A percentile compares a stretch with the other conserved stretches of the same genome.
phyloP scores from a whole-genome alignment of 129 eudicot species.

The Centella asiatica region DNA sequence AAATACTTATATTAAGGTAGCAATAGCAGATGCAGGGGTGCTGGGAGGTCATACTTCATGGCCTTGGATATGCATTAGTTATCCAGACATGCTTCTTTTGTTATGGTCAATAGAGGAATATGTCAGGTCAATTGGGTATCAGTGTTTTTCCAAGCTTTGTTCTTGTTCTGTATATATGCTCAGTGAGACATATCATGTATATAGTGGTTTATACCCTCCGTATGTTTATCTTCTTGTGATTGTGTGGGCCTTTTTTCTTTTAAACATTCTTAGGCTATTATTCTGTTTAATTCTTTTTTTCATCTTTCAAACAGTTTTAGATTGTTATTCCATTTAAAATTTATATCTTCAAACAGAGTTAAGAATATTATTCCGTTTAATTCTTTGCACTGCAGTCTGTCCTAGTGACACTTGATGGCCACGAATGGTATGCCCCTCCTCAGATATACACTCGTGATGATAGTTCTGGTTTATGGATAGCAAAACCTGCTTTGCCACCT shows the following conservation, averaged over 20 bases:
- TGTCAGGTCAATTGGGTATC: not conserved
- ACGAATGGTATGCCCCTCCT: slow-evolving; percentile 94
- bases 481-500: slow-evolving; percentile 43
- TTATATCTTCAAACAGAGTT: no score
- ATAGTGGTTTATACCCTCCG: not conserved
- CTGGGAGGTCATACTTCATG: no score
- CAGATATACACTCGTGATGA: slow-evolving; percentile 76
- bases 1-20: no score
- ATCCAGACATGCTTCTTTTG: no score
- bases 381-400: slow-evolving; percentile 62
- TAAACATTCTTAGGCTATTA: no score
- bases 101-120: not conserved
- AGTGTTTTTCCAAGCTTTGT: no score
- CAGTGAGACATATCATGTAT: not conserved
- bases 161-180: not conserved
- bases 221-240: not conserved
- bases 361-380: no score
- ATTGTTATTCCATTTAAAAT: no score
- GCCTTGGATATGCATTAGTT: no score
- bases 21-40: no score
- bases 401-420: slow-evolving; percentile 81
- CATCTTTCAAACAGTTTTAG: no score
- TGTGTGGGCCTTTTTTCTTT: slow-evolving; percentile 6
- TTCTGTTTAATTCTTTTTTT: no score
- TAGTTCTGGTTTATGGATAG: slow-evolving; percentile 66